Evolutionary conservation across 1,284 basidiomycete species (phyloP).

Genomic region (Puccinia coronata): DNA sequence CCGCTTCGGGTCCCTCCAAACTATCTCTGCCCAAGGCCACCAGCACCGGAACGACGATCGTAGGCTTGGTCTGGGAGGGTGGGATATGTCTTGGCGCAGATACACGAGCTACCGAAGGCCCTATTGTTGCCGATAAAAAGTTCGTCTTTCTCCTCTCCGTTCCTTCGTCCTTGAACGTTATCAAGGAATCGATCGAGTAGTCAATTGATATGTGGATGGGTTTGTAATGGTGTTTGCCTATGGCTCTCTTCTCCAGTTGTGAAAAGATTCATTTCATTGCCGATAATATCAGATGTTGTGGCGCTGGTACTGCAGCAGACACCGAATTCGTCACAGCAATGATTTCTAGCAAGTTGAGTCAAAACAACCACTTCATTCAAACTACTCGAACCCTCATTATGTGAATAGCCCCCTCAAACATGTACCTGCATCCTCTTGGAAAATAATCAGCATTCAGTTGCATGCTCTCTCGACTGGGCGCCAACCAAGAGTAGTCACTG

Average conservation of each 20-base stretch:
- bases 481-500: constrained; percentile 86
- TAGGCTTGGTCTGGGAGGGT: constrained; percentile 80
- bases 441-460: constrained; percentile 73
- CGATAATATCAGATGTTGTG: constrained; percentile 92
- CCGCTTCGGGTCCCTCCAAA: constrained; percentile 33
- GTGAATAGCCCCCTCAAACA: no score
- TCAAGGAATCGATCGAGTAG: constrained; percentile 66
- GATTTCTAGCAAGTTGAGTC: constrained; percentile 49
- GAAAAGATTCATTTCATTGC: constrained; percentile 88
- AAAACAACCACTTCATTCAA: background rate
- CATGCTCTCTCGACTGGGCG: constrained; percentile 81
- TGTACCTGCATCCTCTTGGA: constrained; percentile 78
- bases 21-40: constrained; percentile 47
- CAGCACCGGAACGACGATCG: constrained; percentile 89
- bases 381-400: background rate
- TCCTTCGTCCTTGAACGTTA: background rate
- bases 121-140: constrained; percentile 75
- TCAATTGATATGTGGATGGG: constrained; percentile 95
- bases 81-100: constrained; percentile 95
- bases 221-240: constrained; percentile 79
- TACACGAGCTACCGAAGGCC: constrained; percentile 89
- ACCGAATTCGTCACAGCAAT: constrained; percentile 74
- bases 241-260: constrained; percentile 67
- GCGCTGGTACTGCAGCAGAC: constrained; percentile 96
- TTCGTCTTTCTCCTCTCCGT: constrained; percentile 49